Conservation (phyloP, 2,329 filamentous ascomycete species). For the Xylaria sp. region DNA sequence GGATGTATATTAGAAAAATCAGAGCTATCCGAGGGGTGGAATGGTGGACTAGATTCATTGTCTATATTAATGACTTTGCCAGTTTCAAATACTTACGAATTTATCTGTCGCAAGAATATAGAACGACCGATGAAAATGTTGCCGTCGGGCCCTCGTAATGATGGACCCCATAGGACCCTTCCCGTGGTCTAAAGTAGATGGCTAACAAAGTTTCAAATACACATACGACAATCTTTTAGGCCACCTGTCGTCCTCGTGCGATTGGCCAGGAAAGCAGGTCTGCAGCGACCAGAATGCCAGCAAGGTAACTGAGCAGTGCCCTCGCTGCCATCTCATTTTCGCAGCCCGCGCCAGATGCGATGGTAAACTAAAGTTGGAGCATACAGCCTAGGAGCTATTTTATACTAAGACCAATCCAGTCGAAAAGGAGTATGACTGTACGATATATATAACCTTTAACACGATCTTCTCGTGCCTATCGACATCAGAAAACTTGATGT, state of each 20-base stretch:
- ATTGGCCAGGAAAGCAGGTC: not conserved
- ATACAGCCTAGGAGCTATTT: not conserved
- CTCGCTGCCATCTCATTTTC: not conserved
- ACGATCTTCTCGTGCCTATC: not conserved
- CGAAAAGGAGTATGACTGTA: not conserved
- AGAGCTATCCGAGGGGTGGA: conserved; percentile 1
- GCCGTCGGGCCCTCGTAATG: not conserved
- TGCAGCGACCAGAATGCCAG: not conserved
- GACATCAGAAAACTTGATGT: not conserved
- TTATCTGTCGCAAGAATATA: not conserved
- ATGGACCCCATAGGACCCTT: not conserved
- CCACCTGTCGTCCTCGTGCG: not conserved
- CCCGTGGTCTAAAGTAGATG: not conserved
- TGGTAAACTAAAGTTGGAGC: not conserved
- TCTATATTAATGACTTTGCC: not conserved
- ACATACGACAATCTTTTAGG: not conserved
- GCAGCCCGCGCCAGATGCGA: not conserved
- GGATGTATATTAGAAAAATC: not conserved
- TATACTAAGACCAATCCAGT: not conserved
- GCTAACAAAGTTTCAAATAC: not conserved
- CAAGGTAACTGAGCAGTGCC: not conserved
- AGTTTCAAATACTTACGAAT: not conserved
- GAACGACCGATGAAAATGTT: no score
- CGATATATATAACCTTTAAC: no score
- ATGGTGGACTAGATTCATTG: not conserved